These are phyloP conservation scores for Phytophthora tubulina DNA, from an alignment of 352 stramenopile species.

Conservation along the genomic window DNA sequence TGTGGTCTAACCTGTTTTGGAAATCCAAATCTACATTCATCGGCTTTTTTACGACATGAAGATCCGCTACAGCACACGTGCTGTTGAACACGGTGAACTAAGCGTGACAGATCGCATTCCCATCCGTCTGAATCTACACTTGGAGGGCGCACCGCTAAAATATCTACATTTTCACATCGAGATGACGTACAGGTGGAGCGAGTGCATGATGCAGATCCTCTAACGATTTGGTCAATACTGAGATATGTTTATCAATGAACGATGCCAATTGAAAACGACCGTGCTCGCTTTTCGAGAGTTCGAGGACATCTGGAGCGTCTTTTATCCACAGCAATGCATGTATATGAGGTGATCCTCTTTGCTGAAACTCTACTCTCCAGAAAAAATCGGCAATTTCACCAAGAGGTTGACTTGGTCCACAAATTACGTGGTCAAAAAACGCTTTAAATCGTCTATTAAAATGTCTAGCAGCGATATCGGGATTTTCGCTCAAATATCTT, in stretches of 20 bases:
- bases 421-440: constrained; percentile 23
- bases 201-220: background rate
- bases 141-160: background rate
- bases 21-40: constrained; percentile 12
- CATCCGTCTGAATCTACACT: background rate
- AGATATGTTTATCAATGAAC: constrained; percentile 19
- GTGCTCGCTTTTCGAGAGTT: constrained; percentile 1
- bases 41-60: constrained; percentile 12
- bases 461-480: constrained; percentile 30
- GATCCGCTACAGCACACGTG: constrained; percentile 15
- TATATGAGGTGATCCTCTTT: constrained; percentile 31
- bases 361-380: constrained; percentile 38
- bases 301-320: constrained; percentile 18
- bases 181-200: background rate
- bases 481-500: constrained; percentile 9
- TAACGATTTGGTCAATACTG: background rate
- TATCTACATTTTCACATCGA: background rate
- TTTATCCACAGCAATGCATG: constrained; percentile 34
- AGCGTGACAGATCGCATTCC: constrained; percentile 15
- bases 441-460: constrained; percentile 35
- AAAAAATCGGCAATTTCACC: constrained; percentile 33
- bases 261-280: background rate
- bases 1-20: constrained; percentile 11
- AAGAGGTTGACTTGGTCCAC: constrained; percentile 1
- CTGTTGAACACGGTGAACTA: constrained; percentile 29